Base-by-base conservation (phyloP, 129 eudicot species). In the Flaveria bidentis region DNA sequence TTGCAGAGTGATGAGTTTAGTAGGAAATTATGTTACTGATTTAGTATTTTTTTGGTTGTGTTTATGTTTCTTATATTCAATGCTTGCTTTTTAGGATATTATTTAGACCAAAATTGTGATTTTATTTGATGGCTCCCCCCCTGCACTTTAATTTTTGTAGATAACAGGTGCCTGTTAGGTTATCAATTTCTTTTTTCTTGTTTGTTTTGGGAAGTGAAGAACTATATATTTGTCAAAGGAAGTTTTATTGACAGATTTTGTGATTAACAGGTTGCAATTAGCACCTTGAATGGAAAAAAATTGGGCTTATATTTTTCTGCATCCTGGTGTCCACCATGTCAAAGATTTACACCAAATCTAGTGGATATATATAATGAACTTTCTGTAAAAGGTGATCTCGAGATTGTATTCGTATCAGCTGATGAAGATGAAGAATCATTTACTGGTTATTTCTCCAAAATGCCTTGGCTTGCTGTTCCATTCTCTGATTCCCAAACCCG, bases 401-500 rank as follows among this genome's bases (percentile, higher is more conserved):
- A 93, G 76, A 61, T 90, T 42, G 87, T 88, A 44, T 93, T 88
- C 69, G 20, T 93, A 25, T 85, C 98, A 7, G 85, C 81, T 9
- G 98, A 93, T 73, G 71, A 81, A 73, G 90, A 93, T 81, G 84
- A 82, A 2, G 90, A 90, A 28, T 82, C 97, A 2, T 88, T 85
- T 72, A 67, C 78, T 10, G 58, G 68, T n/a, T 93, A 88, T 71
- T 93, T 93, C 82, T 78, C 91, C 26, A 81, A 85, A 78, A 90
- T 93, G 98, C 97, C 96, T 8, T 90, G 97, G 97, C 86, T 93
- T 79, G 96, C 98, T 28, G 53, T 93, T 61, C 98, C 98, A 16
- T 87, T 82, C 68, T 81, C 91, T 18, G 98, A 90, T 73, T 67
- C 86, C 26, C 84, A 83, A 14, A 72, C 85, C 14, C 86, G 87